Percentiles rank a stretch among this genome's conserved stretches.
phyloP scores from a whole-genome alignment of 2,329 filamentous ascomycete genomes.

The Calonectria montana region DNA sequence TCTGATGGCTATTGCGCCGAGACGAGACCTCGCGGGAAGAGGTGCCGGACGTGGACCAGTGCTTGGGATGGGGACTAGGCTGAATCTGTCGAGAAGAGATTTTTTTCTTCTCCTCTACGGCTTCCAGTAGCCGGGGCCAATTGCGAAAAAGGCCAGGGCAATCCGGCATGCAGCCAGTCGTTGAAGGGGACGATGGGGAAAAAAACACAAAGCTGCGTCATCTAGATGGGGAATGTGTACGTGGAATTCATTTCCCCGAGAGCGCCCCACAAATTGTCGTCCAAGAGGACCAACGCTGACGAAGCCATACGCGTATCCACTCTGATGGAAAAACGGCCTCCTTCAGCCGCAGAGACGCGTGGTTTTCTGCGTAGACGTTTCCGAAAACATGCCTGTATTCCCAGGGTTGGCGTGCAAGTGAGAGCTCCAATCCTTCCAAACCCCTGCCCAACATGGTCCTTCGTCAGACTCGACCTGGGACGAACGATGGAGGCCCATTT shows the following conservation, averaged over 20 bases:
- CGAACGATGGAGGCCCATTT: not conserved
- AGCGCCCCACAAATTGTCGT: not conserved
- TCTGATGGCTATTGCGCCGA: not conserved
- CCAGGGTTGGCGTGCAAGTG: not conserved
- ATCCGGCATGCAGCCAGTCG: not conserved
- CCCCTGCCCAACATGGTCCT: not conserved
- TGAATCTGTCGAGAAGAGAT: not conserved
- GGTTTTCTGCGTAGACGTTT: conserved; percentile 5
- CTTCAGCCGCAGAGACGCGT: conserved; percentile 5
- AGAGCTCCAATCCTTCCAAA: not conserved
- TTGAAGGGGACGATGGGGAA: not conserved
- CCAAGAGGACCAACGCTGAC: not conserved
- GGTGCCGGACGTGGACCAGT: not conserved
- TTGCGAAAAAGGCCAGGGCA: not conserved
- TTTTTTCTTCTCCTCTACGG: not conserved
- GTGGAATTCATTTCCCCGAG: not conserved
- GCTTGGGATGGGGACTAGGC: not conserved
- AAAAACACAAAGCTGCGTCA: not conserved
- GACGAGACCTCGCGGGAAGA: not conserved
- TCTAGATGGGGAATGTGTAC: not conserved
- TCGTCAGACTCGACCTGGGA: not conserved
- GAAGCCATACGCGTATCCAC: conserved; percentile 9
- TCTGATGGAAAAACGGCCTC: not conserved
- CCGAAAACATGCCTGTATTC: not conserved
- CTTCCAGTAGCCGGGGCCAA: not conserved